Evolutionary conservation across 768 basidiomycete genomes (phyloP).

Genomic region (Mrakia hoshinonis): DNA sequence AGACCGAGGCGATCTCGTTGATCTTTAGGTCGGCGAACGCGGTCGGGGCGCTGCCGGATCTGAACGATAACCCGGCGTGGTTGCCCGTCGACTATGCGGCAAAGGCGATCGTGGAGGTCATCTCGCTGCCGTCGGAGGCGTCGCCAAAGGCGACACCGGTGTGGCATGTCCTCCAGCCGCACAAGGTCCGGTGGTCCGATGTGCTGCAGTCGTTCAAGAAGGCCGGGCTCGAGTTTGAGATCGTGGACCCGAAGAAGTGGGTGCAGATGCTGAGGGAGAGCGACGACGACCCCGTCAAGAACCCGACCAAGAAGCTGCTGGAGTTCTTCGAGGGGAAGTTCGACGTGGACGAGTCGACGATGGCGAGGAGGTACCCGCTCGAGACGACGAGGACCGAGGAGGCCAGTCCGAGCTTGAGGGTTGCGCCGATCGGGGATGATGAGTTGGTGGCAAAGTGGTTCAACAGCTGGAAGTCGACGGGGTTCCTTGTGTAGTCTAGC

Average conservation of each 20-base stretch:
- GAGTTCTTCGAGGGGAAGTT: constrained; percentile 39
- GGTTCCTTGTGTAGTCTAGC: constrained; percentile 36
- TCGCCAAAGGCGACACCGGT: constrained; percentile 41
- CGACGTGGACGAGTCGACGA: constrained; percentile 33
- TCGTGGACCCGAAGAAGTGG: constrained; percentile 43
- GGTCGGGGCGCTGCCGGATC: constrained; percentile 36
- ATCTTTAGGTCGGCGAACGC: constrained; percentile 42
- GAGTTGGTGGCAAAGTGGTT: constrained; percentile 46
- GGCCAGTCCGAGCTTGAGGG: constrained; percentile 40
- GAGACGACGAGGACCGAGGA: constrained; percentile 33
- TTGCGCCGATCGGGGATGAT: constrained; percentile 38
- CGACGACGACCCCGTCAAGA: constrained; percentile 42
- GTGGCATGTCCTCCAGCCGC: constrained; percentile 20
- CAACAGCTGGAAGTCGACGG: constrained; percentile 43
- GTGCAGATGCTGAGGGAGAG: constrained; percentile 41
- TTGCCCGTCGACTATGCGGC: constrained; percentile 52
- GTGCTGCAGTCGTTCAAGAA: constrained; percentile 44
- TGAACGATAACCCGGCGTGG: constrained; percentile 46
- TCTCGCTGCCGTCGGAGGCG: constrained; percentile 41
- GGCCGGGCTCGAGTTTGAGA: constrained; percentile 44
- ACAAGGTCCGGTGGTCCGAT: constrained; percentile 40
- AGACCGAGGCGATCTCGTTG: constrained; percentile 44
- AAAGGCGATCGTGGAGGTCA: constrained; percentile 47
- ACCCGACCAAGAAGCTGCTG: constrained; percentile 47
- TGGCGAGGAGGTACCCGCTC: constrained; percentile 12